Evolutionary conservation across 768 basidiomycete species (phyloP), one percentile per base, ranked within the genome.

Genomic region (Tephrocybe sp.): DNA sequence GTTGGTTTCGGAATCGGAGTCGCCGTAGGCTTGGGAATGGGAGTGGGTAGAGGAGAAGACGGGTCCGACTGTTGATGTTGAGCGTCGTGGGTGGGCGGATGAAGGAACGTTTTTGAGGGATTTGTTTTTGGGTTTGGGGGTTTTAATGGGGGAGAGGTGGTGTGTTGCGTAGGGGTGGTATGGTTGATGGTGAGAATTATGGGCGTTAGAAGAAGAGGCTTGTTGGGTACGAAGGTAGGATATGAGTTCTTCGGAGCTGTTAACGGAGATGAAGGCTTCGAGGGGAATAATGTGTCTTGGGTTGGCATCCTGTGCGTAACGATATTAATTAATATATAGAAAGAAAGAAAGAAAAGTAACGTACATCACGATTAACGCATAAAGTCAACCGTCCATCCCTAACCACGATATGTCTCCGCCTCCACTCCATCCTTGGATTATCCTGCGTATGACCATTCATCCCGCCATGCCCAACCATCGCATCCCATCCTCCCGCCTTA

Each of bases 321-420:
- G 31, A 33, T 19, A 15, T 12, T 19, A 38, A 37, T 49, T 22
- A 42, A 37, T 18, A 38, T 13, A 15, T 45, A 18, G 37, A 21
- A 1, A 34, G 23, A 47, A 24, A 36, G 38, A 42, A 16, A 18
- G 21, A 30, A 22, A 39, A 43, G 45, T 22, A 21, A 69, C 75
- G 46, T 57, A 86, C 86, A 51, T 72, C 64, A 23, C 76, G 72
- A 21, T 76, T 71, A 57, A 76, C 80, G 57, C 71, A 80, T 13
- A 88, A 59, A 43, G 65, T 71, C n/a, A 88, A 61, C 18, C 70
- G 57, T 0, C 82, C 84, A 19, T 80, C 75, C 45, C 73, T 69
- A 23, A 88, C 74, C n/a, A 86, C 69, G 37, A 82, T 68, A 79
- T 82, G 86, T 3, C 82, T 67, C 15, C 79, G 71, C 36, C 76